A percentile compares a stretch with the other conserved stretches of the same genome.
These are phyloP conservation scores for Sisymbrium irio DNA, from an alignment of 345 rosid species.

Conservation along the genomic window DNA sequence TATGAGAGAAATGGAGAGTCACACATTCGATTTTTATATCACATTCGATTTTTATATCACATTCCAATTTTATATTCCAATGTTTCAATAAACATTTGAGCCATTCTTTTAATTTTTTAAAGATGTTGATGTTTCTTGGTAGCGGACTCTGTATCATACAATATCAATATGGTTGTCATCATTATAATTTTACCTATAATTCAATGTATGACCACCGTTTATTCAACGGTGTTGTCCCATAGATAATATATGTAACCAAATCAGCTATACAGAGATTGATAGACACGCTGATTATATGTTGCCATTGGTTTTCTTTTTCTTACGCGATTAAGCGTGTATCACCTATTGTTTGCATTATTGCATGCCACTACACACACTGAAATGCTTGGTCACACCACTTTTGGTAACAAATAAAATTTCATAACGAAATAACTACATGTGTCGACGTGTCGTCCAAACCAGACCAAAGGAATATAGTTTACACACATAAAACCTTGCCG, in stretches of 20 bases:
- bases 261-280: background rate
- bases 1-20: slow-evolving; percentile 26
- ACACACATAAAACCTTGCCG: no score
- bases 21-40: slow-evolving; percentile 11
- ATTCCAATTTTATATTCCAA: background rate
- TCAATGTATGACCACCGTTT: background rate
- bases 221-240: background rate
- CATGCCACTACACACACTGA: background rate
- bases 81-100: background rate
- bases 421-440: background rate
- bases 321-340: background rate
- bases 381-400: background rate
- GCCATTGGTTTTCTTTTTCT: background rate
- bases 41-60: slow-evolving; percentile 11
- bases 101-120: background rate
- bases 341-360: background rate
- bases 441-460: background rate
- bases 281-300: background rate
- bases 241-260: background rate
- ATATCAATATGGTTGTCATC: background rate
- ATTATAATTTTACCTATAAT: background rate
- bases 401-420: background rate
- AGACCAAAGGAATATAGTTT: background rate
- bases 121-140: slow-evolving; percentile 3
- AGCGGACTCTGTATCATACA: background rate